Evolutionary conservation across 2,329 filamentous ascomycete genomes (phyloP).

Genomic region (Botrytis aclada): DNA sequence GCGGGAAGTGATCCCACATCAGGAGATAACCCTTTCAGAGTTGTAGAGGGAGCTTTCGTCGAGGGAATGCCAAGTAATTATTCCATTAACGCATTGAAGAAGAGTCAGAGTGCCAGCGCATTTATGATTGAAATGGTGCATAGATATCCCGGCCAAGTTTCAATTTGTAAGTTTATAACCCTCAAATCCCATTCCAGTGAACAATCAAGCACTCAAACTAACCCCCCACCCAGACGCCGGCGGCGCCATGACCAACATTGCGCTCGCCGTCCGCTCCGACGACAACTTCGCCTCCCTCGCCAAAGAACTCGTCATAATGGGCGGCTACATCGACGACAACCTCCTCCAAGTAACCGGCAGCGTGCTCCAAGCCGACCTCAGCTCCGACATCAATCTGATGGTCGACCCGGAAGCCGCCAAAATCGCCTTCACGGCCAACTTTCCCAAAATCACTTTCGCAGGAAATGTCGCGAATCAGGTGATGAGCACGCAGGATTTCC

Average conservation of each 20-base stretch:
- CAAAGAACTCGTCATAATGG: constrained; percentile 50
- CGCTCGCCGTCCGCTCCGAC: constrained; percentile 47
- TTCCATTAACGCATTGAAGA: constrained; percentile 32
- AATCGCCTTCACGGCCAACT: constrained; percentile 47
- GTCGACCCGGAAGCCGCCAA: constrained; percentile 50
- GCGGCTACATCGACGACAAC: constrained; percentile 47
- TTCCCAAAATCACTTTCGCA: constrained; percentile 46
- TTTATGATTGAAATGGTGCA: constrained; percentile 49
- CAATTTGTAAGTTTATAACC: constrained; percentile 38
- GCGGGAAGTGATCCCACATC: constrained; percentile 46
- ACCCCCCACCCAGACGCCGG: constrained; percentile 34
- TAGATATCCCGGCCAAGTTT: constrained; percentile 50
- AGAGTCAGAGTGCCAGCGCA: constrained; percentile 41
- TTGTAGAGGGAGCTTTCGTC: constrained; percentile 43
- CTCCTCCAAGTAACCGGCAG: constrained; percentile 37
- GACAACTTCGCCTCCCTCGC: constrained; percentile 45
- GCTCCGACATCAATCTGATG: constrained; percentile 47
- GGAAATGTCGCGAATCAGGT: constrained; percentile 49
- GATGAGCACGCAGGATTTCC: constrained; percentile 41
- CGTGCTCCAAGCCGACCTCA: constrained; percentile 33
- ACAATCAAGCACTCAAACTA: not conserved
- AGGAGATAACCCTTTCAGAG: constrained; percentile 42
- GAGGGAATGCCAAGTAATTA: constrained; percentile 48
- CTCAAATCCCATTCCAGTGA: too few relatives aligned
- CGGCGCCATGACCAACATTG: constrained; percentile 49